These are phyloP conservation scores for Umbilicus rupestris DNA, from an alignment of 164 flowering plant species.

Conservation along the genomic window DNA sequence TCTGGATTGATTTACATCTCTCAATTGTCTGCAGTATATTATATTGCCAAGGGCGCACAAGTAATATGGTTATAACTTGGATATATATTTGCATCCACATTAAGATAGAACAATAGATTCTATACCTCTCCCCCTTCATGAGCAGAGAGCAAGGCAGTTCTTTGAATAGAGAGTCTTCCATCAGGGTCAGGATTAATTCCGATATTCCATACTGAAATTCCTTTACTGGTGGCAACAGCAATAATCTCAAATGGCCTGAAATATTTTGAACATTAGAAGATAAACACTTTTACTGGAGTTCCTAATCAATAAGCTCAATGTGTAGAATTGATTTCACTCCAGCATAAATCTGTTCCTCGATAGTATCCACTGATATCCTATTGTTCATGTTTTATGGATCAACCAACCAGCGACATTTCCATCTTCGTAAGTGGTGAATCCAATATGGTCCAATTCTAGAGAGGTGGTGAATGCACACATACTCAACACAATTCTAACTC, in stretches of 20 bases:
- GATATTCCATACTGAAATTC: conserved; percentile 86
- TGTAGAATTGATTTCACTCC: not conserved
- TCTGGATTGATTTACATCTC: no score
- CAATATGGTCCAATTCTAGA: not conserved
- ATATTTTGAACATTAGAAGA: not conserved
- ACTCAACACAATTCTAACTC: not conserved
- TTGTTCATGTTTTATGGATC: not conserved
- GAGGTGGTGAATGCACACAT: conserved; percentile 1
- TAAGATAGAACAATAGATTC: not conserved
- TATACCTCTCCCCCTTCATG: conserved; percentile 83
- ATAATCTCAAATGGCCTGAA: conserved; percentile 80
- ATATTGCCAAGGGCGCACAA: no score
- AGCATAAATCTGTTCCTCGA: not conserved
- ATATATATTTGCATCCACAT: not conserved
- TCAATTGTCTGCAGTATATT: no score
- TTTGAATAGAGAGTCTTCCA: conserved; percentile 72
- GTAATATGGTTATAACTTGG: not conserved
- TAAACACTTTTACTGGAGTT: not conserved
- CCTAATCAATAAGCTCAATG: not conserved
- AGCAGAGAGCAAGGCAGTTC: conserved; percentile 67
- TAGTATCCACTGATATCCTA: not conserved
- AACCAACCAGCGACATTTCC: no score
- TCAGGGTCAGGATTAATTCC: conserved; percentile 58
- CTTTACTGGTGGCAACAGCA: conserved; percentile 79
- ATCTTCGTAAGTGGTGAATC: no score